Percentiles rank a stretch among this genome's conserved stretches.
These are phyloP conservation scores for Sporisorium iseilematis-ciliati DNA, from an alignment of 1,284 basidiomycete genomes.

Conservation along the genomic window DNA sequence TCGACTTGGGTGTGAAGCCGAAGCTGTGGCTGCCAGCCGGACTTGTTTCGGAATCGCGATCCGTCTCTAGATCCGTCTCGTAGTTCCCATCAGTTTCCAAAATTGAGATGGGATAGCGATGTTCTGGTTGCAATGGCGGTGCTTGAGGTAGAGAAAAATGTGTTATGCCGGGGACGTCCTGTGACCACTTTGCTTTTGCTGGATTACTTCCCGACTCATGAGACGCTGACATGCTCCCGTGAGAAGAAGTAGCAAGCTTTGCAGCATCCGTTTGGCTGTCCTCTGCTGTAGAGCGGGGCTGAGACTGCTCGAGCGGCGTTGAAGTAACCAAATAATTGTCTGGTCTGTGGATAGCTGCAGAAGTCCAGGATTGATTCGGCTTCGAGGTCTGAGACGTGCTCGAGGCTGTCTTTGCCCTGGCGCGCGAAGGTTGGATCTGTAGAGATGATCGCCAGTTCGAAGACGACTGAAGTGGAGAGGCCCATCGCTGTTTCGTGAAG, in stretches of 20 bases:
- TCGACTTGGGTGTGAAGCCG: not conserved
- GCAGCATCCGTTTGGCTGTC: not conserved
- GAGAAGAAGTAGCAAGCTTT: not conserved
- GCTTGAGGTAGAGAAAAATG: slow-evolving; percentile 29
- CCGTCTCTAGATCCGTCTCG: slow-evolving; percentile 20
- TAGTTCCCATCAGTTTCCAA: slow-evolving; percentile 15
- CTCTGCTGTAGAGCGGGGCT: not conserved
- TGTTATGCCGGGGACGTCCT: slow-evolving; percentile 9
- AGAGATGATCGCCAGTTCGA: not conserved
- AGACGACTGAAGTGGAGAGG: not conserved
- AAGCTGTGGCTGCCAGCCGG: slow-evolving; percentile 9
- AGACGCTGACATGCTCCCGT: not conserved
- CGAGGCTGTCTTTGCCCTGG: not conserved
- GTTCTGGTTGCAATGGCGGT: slow-evolving; percentile 32
- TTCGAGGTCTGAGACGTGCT: not conserved
- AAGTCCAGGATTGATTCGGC: not conserved
- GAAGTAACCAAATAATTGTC: not conserved
- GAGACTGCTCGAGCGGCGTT: not conserved
- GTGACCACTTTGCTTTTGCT: slow-evolving; percentile 1
- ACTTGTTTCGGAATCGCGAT: slow-evolving; percentile 29
- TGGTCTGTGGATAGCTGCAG: too few relatives aligned
- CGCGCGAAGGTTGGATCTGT: too few relatives aligned
- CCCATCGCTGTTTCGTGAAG: not conserved
- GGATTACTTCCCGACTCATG: not conserved
- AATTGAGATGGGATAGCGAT: slow-evolving; percentile 28